Evolutionary conservation across 768 basidiomycete genomes (phyloP).

Genomic region (Lactarius pseudohatsudake): DNA sequence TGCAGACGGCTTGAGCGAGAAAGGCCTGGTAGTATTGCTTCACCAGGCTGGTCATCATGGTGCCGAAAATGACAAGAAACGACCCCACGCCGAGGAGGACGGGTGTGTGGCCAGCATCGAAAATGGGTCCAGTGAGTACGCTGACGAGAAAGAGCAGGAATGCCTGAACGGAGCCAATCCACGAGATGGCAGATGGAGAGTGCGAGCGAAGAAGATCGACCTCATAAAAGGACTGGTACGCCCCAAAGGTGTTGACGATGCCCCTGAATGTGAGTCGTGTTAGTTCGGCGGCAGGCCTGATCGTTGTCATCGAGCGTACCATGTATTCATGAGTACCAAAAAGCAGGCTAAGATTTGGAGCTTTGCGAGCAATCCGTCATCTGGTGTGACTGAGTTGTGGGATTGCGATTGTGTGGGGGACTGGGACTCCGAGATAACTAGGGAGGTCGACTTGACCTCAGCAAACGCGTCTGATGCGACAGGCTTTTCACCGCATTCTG

Average conservation of each 20-base stretch:
- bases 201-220: constrained; percentile 14
- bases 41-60: constrained; percentile 28
- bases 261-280: constrained; percentile 20
- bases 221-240: constrained; percentile 28
- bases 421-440: background rate
- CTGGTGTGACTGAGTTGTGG: background rate
- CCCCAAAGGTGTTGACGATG: constrained; percentile 30
- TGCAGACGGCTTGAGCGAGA: constrained; percentile 46
- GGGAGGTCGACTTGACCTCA: background rate
- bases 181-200: constrained; percentile 28
- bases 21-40: constrained; percentile 38
- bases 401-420: background rate
- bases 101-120: constrained; percentile 30
- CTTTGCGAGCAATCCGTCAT: constrained; percentile 27
- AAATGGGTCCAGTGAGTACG: constrained; percentile 26
- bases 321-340: constrained; percentile 29
- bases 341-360: constrained; percentile 27
- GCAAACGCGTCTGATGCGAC: background rate
- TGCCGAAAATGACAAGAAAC: constrained; percentile 27
- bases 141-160: constrained; percentile 27
- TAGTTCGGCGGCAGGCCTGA: background rate
- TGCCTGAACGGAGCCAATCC: constrained; percentile 31
- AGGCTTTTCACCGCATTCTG: background rate
- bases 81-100: constrained; percentile 28
- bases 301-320: constrained; percentile 6